Evolutionary conservation across 2,329 filamentous ascomycete species (phyloP).

Genomic region (Triangularia setosa): DNA sequence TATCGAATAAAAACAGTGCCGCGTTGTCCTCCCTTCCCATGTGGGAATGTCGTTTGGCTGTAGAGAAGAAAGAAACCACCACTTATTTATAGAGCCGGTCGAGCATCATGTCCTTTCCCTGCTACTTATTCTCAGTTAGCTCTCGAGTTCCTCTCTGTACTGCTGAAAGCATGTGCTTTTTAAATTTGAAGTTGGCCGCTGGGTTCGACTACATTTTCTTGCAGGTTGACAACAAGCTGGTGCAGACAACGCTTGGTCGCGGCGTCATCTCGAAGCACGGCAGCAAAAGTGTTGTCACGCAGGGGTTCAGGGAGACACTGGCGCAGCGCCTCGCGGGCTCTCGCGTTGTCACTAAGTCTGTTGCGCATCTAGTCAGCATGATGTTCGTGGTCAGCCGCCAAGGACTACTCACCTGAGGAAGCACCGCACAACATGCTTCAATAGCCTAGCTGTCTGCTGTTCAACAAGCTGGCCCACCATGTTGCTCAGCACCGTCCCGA

Average conservation of each 20-base stretch:
- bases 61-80: not conserved
- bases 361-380: not conserved
- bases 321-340: conserved; percentile 87
- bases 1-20: not conserved
- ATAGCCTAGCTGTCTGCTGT: conserved; percentile 88
- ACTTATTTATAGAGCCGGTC: conserved; percentile 15
- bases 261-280: conserved; percentile 91
- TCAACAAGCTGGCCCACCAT: conserved; percentile 98
- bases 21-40: not conserved
- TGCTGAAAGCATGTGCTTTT: not conserved
- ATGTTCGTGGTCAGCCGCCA: not conserved
- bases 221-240: conserved; percentile 91
- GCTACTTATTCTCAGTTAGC: conserved; percentile 11
- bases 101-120: conserved; percentile 19
- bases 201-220: conserved; percentile 67
- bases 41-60: not conserved
- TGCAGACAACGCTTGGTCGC: conserved; percentile 96
- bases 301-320: conserved; percentile 98
- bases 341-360: conserved; percentile 91
- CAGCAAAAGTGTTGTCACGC: conserved; percentile 95
- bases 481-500: conserved; percentile 94
- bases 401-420: conserved; percentile 73
- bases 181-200: conserved; percentile 28
- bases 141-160: not conserved
- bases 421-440: conserved; percentile 97